Evolutionary conservation across 805 yeast species (phyloP).

Genomic region (Metschnikowia borealis): DNA sequence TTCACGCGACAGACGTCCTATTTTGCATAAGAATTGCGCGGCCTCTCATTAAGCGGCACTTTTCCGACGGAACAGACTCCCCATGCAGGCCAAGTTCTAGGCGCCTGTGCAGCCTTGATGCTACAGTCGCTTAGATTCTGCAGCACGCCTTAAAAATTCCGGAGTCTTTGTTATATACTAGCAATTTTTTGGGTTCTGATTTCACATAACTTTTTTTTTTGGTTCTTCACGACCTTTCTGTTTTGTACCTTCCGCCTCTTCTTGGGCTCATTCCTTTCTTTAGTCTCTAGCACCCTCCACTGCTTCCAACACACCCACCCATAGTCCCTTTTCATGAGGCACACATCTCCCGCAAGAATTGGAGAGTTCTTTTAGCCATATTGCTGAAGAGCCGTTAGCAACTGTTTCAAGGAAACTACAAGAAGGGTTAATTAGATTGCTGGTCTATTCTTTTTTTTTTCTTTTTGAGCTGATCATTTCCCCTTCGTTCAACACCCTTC

Average conservation of each 20-base stretch:
- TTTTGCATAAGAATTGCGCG: neutral
- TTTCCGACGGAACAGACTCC: neutral
- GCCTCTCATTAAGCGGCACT: neutral
- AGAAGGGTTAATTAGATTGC: neutral
- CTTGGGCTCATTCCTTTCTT: neutral
- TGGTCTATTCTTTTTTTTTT: too few species aligned
- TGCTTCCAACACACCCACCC: neutral
- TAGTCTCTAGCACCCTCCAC: neutral
- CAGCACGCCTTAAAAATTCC: neutral
- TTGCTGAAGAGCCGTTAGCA: neutral
- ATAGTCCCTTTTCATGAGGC: neutral
- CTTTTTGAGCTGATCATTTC: neutral
- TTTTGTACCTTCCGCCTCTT: neutral
- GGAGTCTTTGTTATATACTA: neutral
- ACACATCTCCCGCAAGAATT: neutral
- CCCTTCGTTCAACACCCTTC: neutral
- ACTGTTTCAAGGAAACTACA: neutral
- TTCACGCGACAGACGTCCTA: neutral
- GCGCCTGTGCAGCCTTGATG: neutral
- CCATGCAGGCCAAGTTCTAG: neutral
- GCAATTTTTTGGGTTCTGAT: neutral
- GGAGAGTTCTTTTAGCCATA: neutral
- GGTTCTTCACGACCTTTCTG: neutral
- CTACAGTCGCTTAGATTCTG: constrained; percentile 1
- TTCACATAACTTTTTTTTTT: neutral